Evolutionary conservation across 768 basidiomycete species (phyloP), one percentile per base, ranked within the genome.

Genomic region (Leccinum longicurvipes): DNA sequence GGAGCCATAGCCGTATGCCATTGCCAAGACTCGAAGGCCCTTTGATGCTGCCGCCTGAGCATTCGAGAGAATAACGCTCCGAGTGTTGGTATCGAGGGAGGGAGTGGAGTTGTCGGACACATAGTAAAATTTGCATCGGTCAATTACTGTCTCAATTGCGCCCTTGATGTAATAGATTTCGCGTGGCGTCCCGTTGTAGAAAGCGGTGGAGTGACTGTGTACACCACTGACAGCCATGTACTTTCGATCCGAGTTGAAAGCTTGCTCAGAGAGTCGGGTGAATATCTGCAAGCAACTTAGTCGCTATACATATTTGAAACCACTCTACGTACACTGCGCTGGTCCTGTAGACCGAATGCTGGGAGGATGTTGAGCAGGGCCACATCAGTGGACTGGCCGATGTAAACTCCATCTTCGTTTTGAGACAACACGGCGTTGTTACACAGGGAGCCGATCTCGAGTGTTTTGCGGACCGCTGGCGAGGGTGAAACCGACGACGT

Each of bases 221-320:
- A 82, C 70, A 11, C 95, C 95, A 50, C 85, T 87, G 58, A 98
- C 85, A 14, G 89, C 89, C 91, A 98, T 97, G 70, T 81, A 93
- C 71, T 98, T 98, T 55, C 85, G 82, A 59, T 98, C 95, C 17
- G 96, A 98, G 70, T 82, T 92, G 81, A 98, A 98, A 0, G 95
- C 85, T 47, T 84, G 81, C 67, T 98, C 95, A 10, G 81, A 81
- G n/a, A 80, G 70, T 24, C 89, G 84, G 50, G 78, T 82, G 67
- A 92, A 91, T 0, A 77, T 70, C 89, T 91, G 57, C 34, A 55
- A 27, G 10, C 10, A 41, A 3, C 36, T 66, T 10, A 58, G 56
- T 46, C 12, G 34, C 11, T 21, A 53, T 39, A 57, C n/a, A 53
- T 23, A 41, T 28, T 19, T 12, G 24, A 2, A 17, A 42, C 29